These are phyloP conservation scores for Pyronema omphalodes DNA, from an alignment of 495 filamentous ascomycete species.

Conservation along the genomic window DNA sequence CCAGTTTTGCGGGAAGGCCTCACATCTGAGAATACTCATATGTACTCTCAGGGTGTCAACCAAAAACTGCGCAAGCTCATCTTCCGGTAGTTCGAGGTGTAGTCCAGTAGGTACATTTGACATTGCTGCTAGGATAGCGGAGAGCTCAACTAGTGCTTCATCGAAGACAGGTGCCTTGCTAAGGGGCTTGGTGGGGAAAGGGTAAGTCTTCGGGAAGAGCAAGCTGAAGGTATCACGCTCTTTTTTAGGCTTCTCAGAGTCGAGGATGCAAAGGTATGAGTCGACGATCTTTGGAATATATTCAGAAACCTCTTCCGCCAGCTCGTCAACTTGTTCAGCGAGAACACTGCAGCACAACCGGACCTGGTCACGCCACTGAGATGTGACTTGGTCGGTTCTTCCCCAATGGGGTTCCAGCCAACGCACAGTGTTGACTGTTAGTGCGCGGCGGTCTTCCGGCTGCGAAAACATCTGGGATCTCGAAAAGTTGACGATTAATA, in stretches of 20 bases:
- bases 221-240: slow-evolving; percentile 55
- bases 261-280: slow-evolving; percentile 63
- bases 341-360: slow-evolving; percentile 81
- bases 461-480: slow-evolving; percentile 60
- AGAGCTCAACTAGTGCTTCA: slow-evolving; percentile 75
- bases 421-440: slow-evolving; percentile 64
- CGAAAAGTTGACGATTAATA: slow-evolving; percentile 79
- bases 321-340: slow-evolving; percentile 57
- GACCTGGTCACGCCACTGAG: slow-evolving; percentile 84
- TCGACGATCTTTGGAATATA: slow-evolving; percentile 82
- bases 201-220: slow-evolving; percentile 77
- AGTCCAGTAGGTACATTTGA: slow-evolving; percentile 50
- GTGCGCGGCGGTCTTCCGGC: slow-evolving; percentile 48
- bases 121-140: slow-evolving; percentile 66
- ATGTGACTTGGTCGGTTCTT: slow-evolving; percentile 45
- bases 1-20: slow-evolving; percentile 80
- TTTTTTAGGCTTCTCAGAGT: slow-evolving; percentile 22
- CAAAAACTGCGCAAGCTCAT: slow-evolving; percentile 57
- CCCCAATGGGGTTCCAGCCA: slow-evolving; percentile 97
- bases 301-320: slow-evolving; percentile 62
- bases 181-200: slow-evolving; percentile 60
- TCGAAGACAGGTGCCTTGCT: slow-evolving; percentile 47
- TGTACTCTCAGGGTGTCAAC: slow-evolving; percentile 62
- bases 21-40: slow-evolving; percentile 71
- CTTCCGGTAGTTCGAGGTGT: slow-evolving; percentile 49